Base-by-base conservation (phyloP, 306 rosid species). In the Acacia acuminata region DNA sequence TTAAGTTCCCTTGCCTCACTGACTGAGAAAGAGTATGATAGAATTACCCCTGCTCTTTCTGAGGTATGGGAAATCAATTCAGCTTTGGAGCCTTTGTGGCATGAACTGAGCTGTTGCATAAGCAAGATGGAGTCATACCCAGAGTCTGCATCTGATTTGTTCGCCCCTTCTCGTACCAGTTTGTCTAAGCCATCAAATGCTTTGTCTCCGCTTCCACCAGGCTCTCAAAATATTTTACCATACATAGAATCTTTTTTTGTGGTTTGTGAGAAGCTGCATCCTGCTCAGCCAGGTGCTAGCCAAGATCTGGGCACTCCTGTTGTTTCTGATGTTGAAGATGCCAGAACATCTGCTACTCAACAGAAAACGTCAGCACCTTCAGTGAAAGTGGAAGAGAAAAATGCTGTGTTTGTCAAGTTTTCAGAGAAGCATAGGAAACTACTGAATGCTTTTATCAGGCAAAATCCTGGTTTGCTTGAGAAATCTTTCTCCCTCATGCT, bases 231-330 rank as follows among this genome's bases (percentile, higher is more conserved):
- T 88, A 87, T 96, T 60, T 85, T 96, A 81, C 98, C 99, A n/a
- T 96, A 92, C 76, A 96, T 96, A 79, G 99, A 96, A 84, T 96
- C 99, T 20, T 96, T 96, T 92, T 96, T 96, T 87, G 98, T 96
- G 78, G 97, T 94, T 71, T 96, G 97, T 88, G 99, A 96, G 91
- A 96, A 96, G 82, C 85, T 96, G 78, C 99, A 90, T 84, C 98
- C 98, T 73, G 85, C 91, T 58, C 94, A 87, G 79, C 94, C 91
- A 27, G 94, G 94, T 85, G 88, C 90, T 73, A 84, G 84, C 85
- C 88, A 87, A 70, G 98, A 91, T 81, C 80, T 89, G 69, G 82
- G 82, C 77, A 72, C 84, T 86, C 86, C 94, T 80, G 85, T 81
- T 64, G 86, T 87, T 68, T 84, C 97, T 70, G 98, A 94, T 73